Conservation (phyloP, 129 eudicot genomes). For the Tanacetum coccineum region DNA sequence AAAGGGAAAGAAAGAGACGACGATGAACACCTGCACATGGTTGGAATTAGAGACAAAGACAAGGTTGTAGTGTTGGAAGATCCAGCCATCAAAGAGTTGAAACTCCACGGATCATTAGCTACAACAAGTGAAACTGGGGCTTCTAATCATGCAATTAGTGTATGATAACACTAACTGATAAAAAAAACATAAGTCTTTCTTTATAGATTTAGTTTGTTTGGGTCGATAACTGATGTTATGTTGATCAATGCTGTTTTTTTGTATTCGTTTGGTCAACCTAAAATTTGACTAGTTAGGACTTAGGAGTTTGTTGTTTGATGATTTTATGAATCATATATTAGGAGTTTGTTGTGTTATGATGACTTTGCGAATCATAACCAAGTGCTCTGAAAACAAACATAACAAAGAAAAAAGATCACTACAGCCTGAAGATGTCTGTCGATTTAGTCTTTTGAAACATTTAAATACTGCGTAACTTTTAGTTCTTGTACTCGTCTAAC, state of each 20-base stretch:
- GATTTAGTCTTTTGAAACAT: too few relatives aligned
- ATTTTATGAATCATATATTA: not conserved
- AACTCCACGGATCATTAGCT: conserved; percentile 33
- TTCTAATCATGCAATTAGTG: conserved; percentile 30
- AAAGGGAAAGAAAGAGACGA: conserved; percentile 82
- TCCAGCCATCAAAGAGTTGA: conserved; percentile 73
- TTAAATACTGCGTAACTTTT: too few relatives aligned
- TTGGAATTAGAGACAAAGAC: conserved; percentile 72
- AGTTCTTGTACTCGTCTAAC: too few relatives aligned
- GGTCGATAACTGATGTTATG: conserved; percentile 20
- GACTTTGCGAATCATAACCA: too few relatives aligned
- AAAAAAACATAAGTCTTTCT: conserved; percentile 9
- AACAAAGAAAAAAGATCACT: too few relatives aligned
- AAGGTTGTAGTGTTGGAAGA: conserved; percentile 68
- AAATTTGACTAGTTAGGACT: conserved; percentile 12
- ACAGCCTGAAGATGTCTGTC: too few relatives aligned
- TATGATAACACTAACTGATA: conserved; percentile 28
- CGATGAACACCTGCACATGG: conserved; percentile 71
- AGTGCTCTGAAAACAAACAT: too few relatives aligned
- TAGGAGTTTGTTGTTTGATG: not conserved
- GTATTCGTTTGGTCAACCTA: conserved; percentile 17
- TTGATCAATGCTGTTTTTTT: conserved; percentile 18
- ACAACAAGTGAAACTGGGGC: conserved; percentile 37
- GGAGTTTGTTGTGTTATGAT: too few relatives aligned
- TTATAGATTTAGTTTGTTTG: not conserved